Conservation (phyloP, 495 filamentous ascomycete genomes). For the Penicillium egyptiacum region DNA sequence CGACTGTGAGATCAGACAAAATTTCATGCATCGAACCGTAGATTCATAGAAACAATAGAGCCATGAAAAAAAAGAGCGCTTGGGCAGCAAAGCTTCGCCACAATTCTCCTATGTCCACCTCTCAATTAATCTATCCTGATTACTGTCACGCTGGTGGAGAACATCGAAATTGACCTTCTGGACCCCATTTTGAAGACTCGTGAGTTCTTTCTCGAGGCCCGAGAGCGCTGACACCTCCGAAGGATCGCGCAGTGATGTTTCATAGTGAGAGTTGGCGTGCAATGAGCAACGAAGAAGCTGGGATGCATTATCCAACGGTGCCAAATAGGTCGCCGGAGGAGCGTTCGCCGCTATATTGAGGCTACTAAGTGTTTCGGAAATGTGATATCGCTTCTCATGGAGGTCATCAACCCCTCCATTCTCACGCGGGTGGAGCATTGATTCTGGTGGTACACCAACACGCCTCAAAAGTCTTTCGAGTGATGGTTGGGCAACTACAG, state of each 20-base stretch:
- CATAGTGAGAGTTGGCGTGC: slow-evolving; percentile 32
- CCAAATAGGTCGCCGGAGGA: slow-evolving; percentile 32
- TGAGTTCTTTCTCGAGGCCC: slow-evolving; percentile 33
- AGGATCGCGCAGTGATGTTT: slow-evolving; percentile 31
- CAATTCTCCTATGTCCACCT: slow-evolving; percentile 27
- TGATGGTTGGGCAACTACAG: slow-evolving; percentile 27
- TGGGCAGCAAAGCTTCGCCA: neutral
- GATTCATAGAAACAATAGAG: neutral
- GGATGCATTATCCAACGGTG: slow-evolving; percentile 33
- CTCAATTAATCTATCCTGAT: slow-evolving; percentile 34
- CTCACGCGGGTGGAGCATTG: slow-evolving; percentile 29
- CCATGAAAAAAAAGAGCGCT: neutral
- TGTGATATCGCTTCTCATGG: slow-evolving; percentile 32
- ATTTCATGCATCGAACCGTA: neutral
- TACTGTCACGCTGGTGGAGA: slow-evolving; percentile 37
- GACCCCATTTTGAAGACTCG: slow-evolving; percentile 35
- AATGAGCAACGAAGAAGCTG: slow-evolving; percentile 37
- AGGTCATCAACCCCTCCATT: slow-evolving; percentile 25
- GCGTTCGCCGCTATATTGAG: slow-evolving; percentile 34
- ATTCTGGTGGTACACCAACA: slow-evolving; percentile 37
- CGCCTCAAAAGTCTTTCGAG: slow-evolving; percentile 42
- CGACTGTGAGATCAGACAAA: neutral
- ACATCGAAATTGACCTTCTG: slow-evolving; percentile 37
- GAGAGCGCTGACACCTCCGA: slow-evolving; percentile 29
- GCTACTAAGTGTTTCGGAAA: slow-evolving; percentile 28